Evolutionary conservation across 371 early-diverging fungal genomes (phyloP), one percentile per base, ranked within the genome.

Genomic region (Apophysomyces variabilis): DNA sequence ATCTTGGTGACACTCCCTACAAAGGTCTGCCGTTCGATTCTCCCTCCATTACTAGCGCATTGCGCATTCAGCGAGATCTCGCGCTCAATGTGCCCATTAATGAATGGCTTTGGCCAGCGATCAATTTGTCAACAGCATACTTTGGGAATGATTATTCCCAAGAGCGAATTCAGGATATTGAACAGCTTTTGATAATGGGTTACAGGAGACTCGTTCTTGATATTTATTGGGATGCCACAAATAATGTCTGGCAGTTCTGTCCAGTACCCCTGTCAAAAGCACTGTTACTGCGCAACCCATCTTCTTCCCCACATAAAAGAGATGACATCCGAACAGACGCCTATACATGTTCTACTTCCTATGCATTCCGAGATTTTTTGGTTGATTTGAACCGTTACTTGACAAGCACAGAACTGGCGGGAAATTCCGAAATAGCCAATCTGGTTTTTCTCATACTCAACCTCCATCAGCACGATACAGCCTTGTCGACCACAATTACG

Each of bases 1-100:
- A 74, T 32, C 60, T 70, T 0, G 76, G 68, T 7, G 47, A 61
- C 13, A 72, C 73, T 26, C 72, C 76, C 2, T 74, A 79, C 47
- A 61, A 72, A 47, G 70, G 71, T n/a, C 45, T 57, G 11, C 16
- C 58, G 4, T 69, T 73, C 13, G 50, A 44, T 32, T 67, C 75
- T 7, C 57, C 62, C 13, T 67, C 63, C 39, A 60, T 80, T 1
- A 62, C 67, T 0, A 58, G 62, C 9, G 74, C 77, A 16, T 62
- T 77, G 7, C 66, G 74, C 38, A 70, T 71, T n/a, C 82, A 82
- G 45, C 64, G 82, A 43, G 82, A 82, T 65, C 66, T 82, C 57
- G 74, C 73, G 8, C 64, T 68, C 58, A 79, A 82, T 66, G 62
- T 72, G 4, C 77, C 79, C 3, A 72, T 82, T 37, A 74, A 82